Percentiles rank a stretch among this genome's conserved stretches.
Evolutionary conservation across 352 stramenopile genomes (phyloP).

Genomic region (Phytopythium cucurbitacearum): DNA sequence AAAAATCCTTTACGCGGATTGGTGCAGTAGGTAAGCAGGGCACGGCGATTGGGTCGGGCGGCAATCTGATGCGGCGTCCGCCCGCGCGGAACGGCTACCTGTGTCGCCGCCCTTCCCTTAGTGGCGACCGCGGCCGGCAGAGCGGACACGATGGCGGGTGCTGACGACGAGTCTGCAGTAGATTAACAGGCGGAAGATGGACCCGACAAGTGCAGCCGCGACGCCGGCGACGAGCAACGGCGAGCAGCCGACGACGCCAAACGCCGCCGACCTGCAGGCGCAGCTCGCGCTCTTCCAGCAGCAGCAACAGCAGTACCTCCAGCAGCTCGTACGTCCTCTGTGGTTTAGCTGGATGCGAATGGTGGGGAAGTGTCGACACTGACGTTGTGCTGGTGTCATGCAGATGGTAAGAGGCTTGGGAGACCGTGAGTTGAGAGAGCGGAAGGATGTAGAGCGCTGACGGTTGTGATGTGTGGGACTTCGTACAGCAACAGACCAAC

Average conservation of each 20-base stretch:
- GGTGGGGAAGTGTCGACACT: no score
- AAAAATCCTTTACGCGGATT: no score
- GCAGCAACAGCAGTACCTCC: slow-evolving; percentile 58
- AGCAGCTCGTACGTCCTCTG: slow-evolving; percentile 34
- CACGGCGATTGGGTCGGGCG: no score
- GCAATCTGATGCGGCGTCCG: no score
- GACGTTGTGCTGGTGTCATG: background rate
- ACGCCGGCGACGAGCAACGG: background rate
- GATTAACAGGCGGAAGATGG: background rate
- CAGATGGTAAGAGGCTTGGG: slow-evolving; percentile 24
- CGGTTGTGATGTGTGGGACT: background rate
- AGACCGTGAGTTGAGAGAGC: background rate
- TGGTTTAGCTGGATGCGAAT: background rate
- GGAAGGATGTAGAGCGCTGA: background rate
- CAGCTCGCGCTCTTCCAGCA: slow-evolving; percentile 55
- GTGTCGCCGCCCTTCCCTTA: no score
- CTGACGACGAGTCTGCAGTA: no score
- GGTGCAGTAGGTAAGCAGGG: no score
- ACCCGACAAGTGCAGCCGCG: slow-evolving; percentile 1
- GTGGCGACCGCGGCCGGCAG: no score
- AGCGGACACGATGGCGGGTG: no score
- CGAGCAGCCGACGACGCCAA: slow-evolving; percentile 10
- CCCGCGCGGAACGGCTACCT: no score
- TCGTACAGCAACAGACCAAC: slow-evolving; percentile 43
- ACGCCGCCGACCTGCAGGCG: slow-evolving; percentile 33